Evolutionary conservation across 164 flowering plant species (phyloP).

Genomic region (Paratinospora sagittata): DNA sequence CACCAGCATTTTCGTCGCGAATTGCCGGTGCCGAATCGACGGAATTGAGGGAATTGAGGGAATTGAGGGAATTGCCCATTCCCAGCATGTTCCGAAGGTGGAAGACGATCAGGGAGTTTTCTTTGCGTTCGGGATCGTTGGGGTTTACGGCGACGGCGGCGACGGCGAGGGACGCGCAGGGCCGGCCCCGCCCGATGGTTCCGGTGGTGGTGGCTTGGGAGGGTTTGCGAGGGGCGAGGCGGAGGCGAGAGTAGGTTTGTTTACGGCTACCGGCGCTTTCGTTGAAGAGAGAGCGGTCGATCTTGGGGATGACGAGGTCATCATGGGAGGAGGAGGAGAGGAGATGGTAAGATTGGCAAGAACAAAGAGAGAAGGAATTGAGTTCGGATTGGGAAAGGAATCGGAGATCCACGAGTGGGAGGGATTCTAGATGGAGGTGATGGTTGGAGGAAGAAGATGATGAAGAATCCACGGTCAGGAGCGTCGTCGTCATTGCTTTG

Average conservation of each 20-base stretch:
- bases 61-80: background rate
- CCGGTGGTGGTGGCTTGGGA: slow-evolving; percentile 12
- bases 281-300: slow-evolving; percentile 81
- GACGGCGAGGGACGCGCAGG: background rate
- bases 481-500: too few relatives aligned
- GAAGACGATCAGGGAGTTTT: slow-evolving; percentile 40
- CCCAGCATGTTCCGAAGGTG: slow-evolving; percentile 20
- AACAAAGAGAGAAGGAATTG: slow-evolving; percentile 48
- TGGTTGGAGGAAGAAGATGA: slow-evolving; percentile 4
- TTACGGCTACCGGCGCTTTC: slow-evolving; percentile 86
- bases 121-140: slow-evolving; percentile 29
- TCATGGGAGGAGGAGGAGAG: slow-evolving; percentile 26
- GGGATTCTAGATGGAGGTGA: slow-evolving; percentile 29
- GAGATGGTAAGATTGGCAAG: slow-evolving; percentile 24
- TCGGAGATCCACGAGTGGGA: slow-evolving; percentile 71
- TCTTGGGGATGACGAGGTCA: slow-evolving; percentile 56
- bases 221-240: slow-evolving; percentile 52
- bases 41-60: too few relatives aligned
- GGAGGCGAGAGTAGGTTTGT: slow-evolving; percentile 83
- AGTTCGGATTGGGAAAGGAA: slow-evolving; percentile 72
- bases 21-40: background rate
- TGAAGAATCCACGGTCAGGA: slow-evolving; percentile 89
- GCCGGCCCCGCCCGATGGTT: background rate
- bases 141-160: background rate
- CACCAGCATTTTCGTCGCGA: background rate